Evolutionary conservation across 768 basidiomycete genomes (phyloP), one percentile per base, ranked within the genome.

Genomic region (Lentinula raphanica): DNA sequence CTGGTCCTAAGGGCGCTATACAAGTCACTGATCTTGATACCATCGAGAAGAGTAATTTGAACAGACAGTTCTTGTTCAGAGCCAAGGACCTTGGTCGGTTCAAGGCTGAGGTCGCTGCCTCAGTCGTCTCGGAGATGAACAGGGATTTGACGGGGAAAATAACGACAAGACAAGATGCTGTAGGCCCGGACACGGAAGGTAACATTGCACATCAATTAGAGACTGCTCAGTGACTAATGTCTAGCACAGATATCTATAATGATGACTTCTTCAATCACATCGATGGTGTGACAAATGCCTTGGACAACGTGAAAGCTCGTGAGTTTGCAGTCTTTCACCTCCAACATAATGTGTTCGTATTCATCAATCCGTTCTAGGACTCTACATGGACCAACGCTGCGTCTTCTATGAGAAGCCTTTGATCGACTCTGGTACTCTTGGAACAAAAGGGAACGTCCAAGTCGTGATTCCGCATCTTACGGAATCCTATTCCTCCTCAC

Each of bases 331-430:
- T 17, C 4, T 4, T 2, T 59, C 46, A 29, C 13, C 28, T 31
- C 9, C 2, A 25, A 29, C 5, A 12, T n/a, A 19, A 19, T 17
- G 13, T 19, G 17, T 38, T 56, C 3, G 13, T 19, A n/a, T 38
- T 56, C 3, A 60, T n/a, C 48, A 11, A 8, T 12, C 17, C 21
- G 19, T 9, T 15, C 54, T 59, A 94, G 93, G 94, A 65, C 79
- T 91, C 56, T 98, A 99, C 75, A 98, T 99, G 96, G 97, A 99
- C 68, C 89, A 94, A 66, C 89, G 97, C 56, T 98, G 97, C 67
- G 90, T 99, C 38, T 92, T 98, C 77, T 98, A 92, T 74, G 82
- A 87, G 69, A 99, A 98, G 69, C 93, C 97, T 31, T 78, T 99
- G 19, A 82, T 99, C 42, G 97, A 99, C 66, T 98, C 97, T 13